Percentiles rank a stretch among this genome's conserved stretches.
These are phyloP conservation scores for Globisporangium emineosum DNA, from an alignment of 352 stramenopile species.

Conservation along the genomic window DNA sequence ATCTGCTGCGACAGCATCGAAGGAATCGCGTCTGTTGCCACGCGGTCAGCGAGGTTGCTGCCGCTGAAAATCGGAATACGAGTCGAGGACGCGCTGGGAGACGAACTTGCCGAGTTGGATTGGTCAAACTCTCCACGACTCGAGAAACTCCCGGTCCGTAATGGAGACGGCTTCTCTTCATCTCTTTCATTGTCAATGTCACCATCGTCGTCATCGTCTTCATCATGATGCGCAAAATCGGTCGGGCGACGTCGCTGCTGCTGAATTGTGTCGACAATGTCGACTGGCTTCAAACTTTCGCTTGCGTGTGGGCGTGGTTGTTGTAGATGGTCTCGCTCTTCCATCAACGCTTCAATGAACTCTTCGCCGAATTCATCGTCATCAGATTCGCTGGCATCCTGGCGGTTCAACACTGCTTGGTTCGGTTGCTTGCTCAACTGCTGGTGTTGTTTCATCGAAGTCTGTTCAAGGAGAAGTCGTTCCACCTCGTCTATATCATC, in stretches of 20 bases:
- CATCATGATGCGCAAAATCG: not conserved
- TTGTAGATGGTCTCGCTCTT: not conserved
- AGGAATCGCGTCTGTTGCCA: constrained; percentile 15
- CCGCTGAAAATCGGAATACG: constrained; percentile 23
- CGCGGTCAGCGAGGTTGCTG: constrained; percentile 20
- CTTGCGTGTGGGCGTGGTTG: not conserved
- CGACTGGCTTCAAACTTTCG: not conserved
- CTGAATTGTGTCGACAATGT: not conserved
- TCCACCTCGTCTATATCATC: constrained; percentile 17
- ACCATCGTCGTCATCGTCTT: constrained; percentile 17
- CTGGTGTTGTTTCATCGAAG: constrained; percentile 16
- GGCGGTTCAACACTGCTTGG: not conserved
- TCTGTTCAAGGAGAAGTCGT: constrained; percentile 1
- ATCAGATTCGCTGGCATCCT: not conserved
- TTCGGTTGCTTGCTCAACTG: not conserved
- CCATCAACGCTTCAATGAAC: constrained; percentile 9
- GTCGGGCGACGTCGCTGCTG: not conserved
- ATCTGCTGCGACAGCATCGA: constrained; percentile 15
- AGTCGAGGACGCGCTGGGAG: constrained; percentile 13
- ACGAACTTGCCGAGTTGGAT: not conserved
- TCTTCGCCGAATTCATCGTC: constrained; percentile 23
- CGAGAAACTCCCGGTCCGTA: not conserved
- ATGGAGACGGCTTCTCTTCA: not conserved
- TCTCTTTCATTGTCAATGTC: constrained; percentile 14
- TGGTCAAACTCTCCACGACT: not conserved